Evolutionary conservation across 768 basidiomycete species (phyloP).

Genomic region (Leccinum subgranulosum): DNA sequence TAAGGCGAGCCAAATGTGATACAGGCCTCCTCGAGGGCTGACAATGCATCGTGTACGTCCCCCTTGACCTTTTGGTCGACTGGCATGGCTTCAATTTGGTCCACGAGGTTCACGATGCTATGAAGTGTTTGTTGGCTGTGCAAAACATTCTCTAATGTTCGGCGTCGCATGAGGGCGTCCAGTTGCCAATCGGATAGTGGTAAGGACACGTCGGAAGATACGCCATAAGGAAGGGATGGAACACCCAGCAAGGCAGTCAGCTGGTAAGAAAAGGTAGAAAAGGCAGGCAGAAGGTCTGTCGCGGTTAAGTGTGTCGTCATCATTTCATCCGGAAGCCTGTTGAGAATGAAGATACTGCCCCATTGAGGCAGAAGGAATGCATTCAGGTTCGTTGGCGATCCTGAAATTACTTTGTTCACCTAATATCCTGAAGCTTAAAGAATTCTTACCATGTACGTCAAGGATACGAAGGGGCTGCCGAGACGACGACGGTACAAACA

Average conservation of each 20-base stretch:
- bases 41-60: conserved; percentile 68
- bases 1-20: background rate
- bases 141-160: conserved; percentile 65
- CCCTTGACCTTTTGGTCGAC: conserved; percentile 73
- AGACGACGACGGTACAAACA: conserved; percentile 77
- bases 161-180: conserved; percentile 68
- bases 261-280: conserved; percentile 67
- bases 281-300: conserved; percentile 47
- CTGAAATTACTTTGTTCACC: conserved; percentile 33
- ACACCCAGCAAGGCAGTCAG: conserved; percentile 81
- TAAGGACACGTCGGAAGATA: conserved; percentile 32
- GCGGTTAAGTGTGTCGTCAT: conserved; percentile 32
- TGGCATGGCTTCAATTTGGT: conserved; percentile 90
- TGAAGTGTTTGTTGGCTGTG: conserved; percentile 70
- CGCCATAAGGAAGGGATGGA: conserved; percentile 51
- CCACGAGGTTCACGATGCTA: conserved; percentile 82
- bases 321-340: conserved; percentile 40
- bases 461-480: conserved; percentile 71
- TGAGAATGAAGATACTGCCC: conserved; percentile 83
- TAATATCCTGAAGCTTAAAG: conserved; percentile 2
- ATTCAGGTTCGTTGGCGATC: conserved; percentile 43
- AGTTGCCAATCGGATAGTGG: conserved; percentile 73
- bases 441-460: conserved; percentile 44
- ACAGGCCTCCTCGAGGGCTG: conserved; percentile 69
- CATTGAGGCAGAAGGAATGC: conserved; percentile 93